A percentile compares a stretch with the other conserved stretches of the same genome.
Evolutionary conservation across 306 rosid species (phyloP).

Genomic region (Corylus avellana): DNA sequence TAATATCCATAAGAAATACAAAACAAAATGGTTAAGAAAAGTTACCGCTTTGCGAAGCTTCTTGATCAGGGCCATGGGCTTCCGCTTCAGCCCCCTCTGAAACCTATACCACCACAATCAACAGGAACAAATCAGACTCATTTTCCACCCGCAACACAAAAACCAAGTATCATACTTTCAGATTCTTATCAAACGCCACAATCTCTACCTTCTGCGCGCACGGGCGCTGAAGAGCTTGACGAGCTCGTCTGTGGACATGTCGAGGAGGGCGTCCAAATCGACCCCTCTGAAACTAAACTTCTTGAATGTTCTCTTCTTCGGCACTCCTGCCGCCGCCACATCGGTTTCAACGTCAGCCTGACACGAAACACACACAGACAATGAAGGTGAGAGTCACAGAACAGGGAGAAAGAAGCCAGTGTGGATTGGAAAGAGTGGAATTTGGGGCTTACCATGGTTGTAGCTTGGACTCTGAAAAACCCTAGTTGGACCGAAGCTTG

Average conservation of each 20-base stretch:
- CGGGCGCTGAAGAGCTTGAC: conserved; percentile 83
- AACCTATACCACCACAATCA: conserved; percentile 41
- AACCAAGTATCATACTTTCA: background rate
- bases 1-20: no score
- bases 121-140: background rate
- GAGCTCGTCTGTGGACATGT: conserved; percentile 87
- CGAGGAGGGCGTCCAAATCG: conserved; percentile 83
- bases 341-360: conserved; percentile 82
- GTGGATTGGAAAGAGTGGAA: background rate
- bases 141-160: background rate
- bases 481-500: background rate
- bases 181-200: background rate
- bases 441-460: conserved; percentile 37
- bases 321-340: conserved; percentile 54
- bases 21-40: background rate
- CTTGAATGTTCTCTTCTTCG: conserved; percentile 93
- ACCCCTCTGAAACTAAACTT: conserved; percentile 91
- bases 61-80: conserved; percentile 96
- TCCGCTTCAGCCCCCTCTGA: conserved; percentile 85
- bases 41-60: conserved; percentile 92
- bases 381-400: background rate
- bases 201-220: conserved; percentile 73
- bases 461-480: conserved; percentile 19
- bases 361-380: conserved; percentile 21
- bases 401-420: background rate